Conservation (phyloP, 2,329 filamentous ascomycete genomes). For the Ophiosphaerella narmari region DNA sequence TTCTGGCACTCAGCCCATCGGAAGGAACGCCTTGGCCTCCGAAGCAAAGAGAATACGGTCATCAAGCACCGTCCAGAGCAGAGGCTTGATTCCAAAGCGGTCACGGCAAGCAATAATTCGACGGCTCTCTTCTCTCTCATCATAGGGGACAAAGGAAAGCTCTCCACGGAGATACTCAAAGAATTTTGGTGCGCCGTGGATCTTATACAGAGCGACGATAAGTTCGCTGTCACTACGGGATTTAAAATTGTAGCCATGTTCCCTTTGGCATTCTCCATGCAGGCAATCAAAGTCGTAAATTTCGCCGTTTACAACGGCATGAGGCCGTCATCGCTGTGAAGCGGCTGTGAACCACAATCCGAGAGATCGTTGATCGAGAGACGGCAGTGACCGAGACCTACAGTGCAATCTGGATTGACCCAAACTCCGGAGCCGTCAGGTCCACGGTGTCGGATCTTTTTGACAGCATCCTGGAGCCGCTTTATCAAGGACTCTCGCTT, state of each 20-base stretch:
- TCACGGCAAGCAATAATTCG: constrained; percentile 57
- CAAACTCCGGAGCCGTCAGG: too few relatives aligned
- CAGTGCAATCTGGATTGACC: too few relatives aligned
- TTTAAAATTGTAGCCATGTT: constrained; percentile 50
- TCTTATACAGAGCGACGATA: constrained; percentile 55
- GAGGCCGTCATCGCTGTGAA: constrained; percentile 16
- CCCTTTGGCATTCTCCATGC: constrained; percentile 40
- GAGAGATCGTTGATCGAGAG: constrained; percentile 30
- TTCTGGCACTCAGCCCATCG: constrained; percentile 56
- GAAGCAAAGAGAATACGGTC: constrained; percentile 53
- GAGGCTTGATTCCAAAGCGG: constrained; percentile 62
- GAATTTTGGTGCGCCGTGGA: constrained; percentile 49
- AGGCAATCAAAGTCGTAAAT: constrained; percentile 59
- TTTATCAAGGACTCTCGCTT: too few relatives aligned
- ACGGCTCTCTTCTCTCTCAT: constrained; percentile 39
- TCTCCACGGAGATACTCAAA: constrained; percentile 57
- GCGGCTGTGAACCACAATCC: constrained; percentile 22
- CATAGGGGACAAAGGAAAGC: constrained; percentile 59
- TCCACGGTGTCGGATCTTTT: too few relatives aligned
- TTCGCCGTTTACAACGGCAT: constrained; percentile 64
- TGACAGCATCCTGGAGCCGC: too few relatives aligned
- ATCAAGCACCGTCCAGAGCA: constrained; percentile 55
- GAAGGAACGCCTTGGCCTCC: constrained; percentile 59
- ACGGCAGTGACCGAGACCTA: constrained; percentile 25
- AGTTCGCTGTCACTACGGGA: constrained; percentile 57